These are phyloP conservation scores for Marsdenia floribunda DNA, from an alignment of 257 asterid species.

Conservation along the genomic window DNA sequence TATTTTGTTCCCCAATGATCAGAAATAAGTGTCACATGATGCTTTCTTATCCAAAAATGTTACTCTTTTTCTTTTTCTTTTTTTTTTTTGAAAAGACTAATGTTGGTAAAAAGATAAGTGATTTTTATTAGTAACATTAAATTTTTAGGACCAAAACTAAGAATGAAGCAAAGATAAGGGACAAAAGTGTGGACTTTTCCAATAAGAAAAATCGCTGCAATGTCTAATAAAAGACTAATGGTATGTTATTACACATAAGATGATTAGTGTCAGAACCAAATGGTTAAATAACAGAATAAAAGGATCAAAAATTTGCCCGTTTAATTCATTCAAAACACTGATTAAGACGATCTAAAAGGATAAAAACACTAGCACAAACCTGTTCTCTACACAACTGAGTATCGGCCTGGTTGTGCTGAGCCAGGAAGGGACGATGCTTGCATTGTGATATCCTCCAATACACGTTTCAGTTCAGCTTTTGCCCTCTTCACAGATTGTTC, in stretches of 20 bases:
- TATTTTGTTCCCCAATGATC: too few species aligned
- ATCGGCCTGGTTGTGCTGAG: constrained; percentile 83
- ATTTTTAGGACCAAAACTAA: too few species aligned
- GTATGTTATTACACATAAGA: background rate
- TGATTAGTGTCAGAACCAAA: background rate
- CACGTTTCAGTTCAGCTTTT: constrained; percentile 76
- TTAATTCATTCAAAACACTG: background rate
- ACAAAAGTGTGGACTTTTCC: too few species aligned
- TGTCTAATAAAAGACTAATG: background rate
- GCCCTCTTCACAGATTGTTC: constrained; percentile 91
- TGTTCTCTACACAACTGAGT: constrained; percentile 26
- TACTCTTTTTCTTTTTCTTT: too few species aligned
- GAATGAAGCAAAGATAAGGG: too few species aligned
- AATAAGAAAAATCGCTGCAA: background rate
- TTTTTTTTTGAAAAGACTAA: too few species aligned
- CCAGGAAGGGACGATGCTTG: constrained; percentile 84
- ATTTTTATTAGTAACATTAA: too few species aligned
- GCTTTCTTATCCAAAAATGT: too few species aligned
- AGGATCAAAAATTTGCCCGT: background rate
- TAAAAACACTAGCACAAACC: background rate
- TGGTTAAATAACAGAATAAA: background rate
- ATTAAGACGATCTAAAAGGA: background rate
- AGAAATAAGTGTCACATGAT: too few species aligned
- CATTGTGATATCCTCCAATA: constrained; percentile 77
- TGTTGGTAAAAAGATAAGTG: too few species aligned